phyloP scores from a whole-genome alignment of 805 yeast species.

The Zygotorulaspora danielsina region DNA sequence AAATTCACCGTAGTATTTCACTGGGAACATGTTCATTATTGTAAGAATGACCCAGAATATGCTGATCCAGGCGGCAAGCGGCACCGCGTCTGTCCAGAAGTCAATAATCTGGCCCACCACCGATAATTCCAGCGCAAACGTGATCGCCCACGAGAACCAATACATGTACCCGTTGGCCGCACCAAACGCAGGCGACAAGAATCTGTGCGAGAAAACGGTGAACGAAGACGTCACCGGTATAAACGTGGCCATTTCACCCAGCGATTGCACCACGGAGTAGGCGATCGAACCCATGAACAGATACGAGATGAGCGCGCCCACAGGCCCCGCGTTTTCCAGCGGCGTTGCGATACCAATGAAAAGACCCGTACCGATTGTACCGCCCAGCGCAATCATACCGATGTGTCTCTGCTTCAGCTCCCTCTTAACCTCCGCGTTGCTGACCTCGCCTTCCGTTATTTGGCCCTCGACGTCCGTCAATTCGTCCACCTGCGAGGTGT shows the following conservation, averaged over 20 bases:
- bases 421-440: slow-evolving; percentile 49
- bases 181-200: slow-evolving; percentile 67
- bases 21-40: slow-evolving; percentile 58
- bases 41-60: slow-evolving; percentile 59
- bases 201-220: slow-evolving; percentile 64
- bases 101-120: slow-evolving; percentile 62
- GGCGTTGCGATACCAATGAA: slow-evolving; percentile 62
- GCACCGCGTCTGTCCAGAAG: slow-evolving; percentile 67
- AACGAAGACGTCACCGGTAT: slow-evolving; percentile 66
- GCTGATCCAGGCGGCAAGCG: slow-evolving; percentile 66
- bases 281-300: slow-evolving; percentile 63
- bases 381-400: slow-evolving; percentile 74
- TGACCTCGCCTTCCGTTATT: slow-evolving; percentile 23
- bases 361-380: slow-evolving; percentile 75
- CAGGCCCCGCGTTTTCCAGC: slow-evolving; percentile 61
- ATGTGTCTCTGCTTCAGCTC: slow-evolving; percentile 62
- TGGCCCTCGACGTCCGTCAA: slow-evolving; percentile 4
- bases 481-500: slow-evolving; percentile 2
- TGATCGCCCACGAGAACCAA: slow-evolving; percentile 76
- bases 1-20: slow-evolving; percentile 64
- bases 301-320: slow-evolving; percentile 58
- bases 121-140: slow-evolving; percentile 69
- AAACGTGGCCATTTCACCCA: slow-evolving; percentile 79
- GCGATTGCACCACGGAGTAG: slow-evolving; percentile 60
- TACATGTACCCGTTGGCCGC: slow-evolving; percentile 69